Evolutionary conservation across 441 rosid species (phyloP), one percentile per base, ranked within the genome.

Genomic region (Populus tomentosa): DNA sequence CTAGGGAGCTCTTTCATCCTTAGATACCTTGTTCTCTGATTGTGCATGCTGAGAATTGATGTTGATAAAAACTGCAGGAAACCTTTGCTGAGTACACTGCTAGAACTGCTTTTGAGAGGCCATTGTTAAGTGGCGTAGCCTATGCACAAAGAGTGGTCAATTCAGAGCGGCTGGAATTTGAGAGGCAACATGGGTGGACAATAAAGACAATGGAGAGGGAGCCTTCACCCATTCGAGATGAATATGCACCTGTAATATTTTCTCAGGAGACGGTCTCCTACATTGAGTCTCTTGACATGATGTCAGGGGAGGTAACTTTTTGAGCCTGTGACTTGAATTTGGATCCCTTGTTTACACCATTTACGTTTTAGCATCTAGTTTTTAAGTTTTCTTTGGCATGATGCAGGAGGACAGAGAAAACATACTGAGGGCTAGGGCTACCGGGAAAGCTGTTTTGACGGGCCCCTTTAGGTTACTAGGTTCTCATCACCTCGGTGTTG

Each of bases 51-150:
- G 56, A 42, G 38, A 46, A 63, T 77, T 36, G 65, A 77, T n/a
- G 36, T 46, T 36, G 68, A 76, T 24, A 75, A 74, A 71, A 78
- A 40, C 71, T 85, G 83, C 87, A 96, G 99, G 96, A 85, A 74
- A 96, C 97, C 1, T 96, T 96, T 88, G 95, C 94, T 1, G 99
- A 92, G 79, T 96, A 96, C 88, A 91, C 99, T 2, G 97, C 95
- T 46, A 90, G 97, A 86, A 96, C 99, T 71, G 86, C 97, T 6
- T 96, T 94, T 78, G 99, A 94, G 85, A 85, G 98, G 82, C 99
- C 99, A 3, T 82, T 96, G 86, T 79, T 92, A 75, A 94, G 91
- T 84, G 98, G 99, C 35, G 98, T 96, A 70, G 98, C 94, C 10
- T 96, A 96, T 74, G 99, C 99, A 0, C 89, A 89, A 62, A 88